Evolutionary conservation across 2,329 filamentous ascomycete genomes (phyloP), one percentile per base, ranked within the genome.

Genomic region (Allantophomopsis lycopodina): DNA sequence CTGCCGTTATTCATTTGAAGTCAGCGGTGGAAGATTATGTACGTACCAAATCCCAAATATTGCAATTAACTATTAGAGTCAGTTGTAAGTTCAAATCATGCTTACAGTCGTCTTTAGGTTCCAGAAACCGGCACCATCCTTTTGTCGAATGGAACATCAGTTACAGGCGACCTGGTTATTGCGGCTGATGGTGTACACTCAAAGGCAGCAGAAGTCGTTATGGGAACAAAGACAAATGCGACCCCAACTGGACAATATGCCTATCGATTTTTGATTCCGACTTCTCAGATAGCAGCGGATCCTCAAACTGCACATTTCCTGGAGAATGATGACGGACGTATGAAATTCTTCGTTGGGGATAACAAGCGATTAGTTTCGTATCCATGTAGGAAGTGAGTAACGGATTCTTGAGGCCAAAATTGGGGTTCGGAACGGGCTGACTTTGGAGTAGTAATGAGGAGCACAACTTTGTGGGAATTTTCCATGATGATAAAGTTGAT

Each of bases 141-240:
- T 3, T 49, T 55, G 2, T 50, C 53, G 16, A 46, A 57, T 40
- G 53, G 56, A 12, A 47, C 41, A 4, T 48, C 43, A n/a, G 42
- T 54, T 7, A 48, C 43, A 4, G 58, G 50, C 16, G 58, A 61
- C 39, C 42, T 61, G 13, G 48, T 61, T 21, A 45, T 61, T 12
- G 51, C 55, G 15, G 58, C 57, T 4, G 56, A 59, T 44, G 58
- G 57, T 5, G 48, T 60, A 17, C 55, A 59, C 21, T 47, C 44
- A 6, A 38, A 44, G 42, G 12, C 40, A 44, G 35, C 32, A 18
- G 4, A 37, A 42, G 37, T 42, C 23, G 48, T 53, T 32, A 36
- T 50, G 35, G 42, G 44, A 36, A 35, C 41, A 42, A 35, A 14
- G 39, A 41, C 46, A 42, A 41, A 38, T 44, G 36, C 39, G 44